Conservation (phyloP, 805 yeast genomes). For the Metschnikowia continentalis region DNA sequence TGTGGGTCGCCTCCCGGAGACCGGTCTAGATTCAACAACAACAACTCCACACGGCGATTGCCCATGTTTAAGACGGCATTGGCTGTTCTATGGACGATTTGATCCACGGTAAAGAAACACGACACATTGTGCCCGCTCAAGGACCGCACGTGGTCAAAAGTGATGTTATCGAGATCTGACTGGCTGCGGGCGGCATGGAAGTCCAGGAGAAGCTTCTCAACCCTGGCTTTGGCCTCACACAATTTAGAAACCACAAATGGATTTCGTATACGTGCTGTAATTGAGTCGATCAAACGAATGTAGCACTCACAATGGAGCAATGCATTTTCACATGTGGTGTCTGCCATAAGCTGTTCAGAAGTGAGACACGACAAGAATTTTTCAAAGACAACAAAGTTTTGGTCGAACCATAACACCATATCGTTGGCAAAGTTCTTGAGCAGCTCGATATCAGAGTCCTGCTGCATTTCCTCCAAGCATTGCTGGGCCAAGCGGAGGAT, state of each 20-base stretch:
- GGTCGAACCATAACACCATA: conserved; percentile 38
- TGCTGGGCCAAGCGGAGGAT: conserved; percentile 20
- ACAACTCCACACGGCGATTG: conserved; percentile 25
- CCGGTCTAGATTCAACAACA: conserved; percentile 29
- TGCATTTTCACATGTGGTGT: conserved; percentile 26
- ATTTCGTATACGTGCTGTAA: conserved; percentile 26
- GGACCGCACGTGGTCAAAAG: conserved; percentile 32
- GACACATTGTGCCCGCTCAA: conserved; percentile 32
- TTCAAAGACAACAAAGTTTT: conserved; percentile 29
- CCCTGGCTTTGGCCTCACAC: conserved; percentile 10
- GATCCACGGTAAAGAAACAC: conserved; percentile 32
- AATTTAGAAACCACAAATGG: conserved; percentile 38
- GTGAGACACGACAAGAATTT: conserved; percentile 24
- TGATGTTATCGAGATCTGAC: conserved; percentile 28
- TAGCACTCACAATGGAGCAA: conserved; percentile 29
- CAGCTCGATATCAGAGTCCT: conserved; percentile 16
- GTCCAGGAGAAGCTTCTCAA: conserved; percentile 17
- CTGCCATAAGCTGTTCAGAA: conserved; percentile 14
- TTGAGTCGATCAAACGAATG: conserved; percentile 24
- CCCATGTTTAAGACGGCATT: conserved; percentile 19
- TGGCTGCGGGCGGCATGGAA: conserved; percentile 13
- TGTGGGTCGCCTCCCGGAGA: conserved; percentile 4
- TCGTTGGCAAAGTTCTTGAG: conserved; percentile 37
- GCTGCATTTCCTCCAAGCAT: conserved; percentile 13
- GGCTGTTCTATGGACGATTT: conserved; percentile 33